Evolutionary conservation across 352 stramenopile genomes (phyloP), one percentile per base, ranked within the genome.

Genomic region (Detonula confervacea): DNA sequence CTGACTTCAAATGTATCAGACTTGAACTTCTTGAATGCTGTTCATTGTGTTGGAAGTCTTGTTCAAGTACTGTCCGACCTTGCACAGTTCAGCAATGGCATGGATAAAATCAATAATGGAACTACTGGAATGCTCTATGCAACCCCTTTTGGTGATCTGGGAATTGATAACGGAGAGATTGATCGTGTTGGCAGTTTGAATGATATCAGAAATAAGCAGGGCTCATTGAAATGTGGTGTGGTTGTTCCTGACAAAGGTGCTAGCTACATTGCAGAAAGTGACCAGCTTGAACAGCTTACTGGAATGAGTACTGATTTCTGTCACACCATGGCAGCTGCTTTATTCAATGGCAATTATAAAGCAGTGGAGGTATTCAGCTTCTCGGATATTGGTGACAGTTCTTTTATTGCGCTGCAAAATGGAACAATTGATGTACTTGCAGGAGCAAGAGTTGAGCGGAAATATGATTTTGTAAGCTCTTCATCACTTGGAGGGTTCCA

Each of bases 41-140:
- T 80, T 11, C 64, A 74, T 20, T 80, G 72, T 47, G 72, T 74
- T 14, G 72, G 72, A 5, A 75, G 68, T 39, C 74, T 71, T 49
- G 46, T 2, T 14, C 42, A 80, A 22, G 0, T 80, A 12, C 27
- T 69, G 24, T 5, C 6, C 35, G 39, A 29, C 20, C 0, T 1
- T 25, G 16, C 0, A 39, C 18, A 44, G n/a, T n/a, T n/a, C 29
- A 7, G 35, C 46, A 8, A 30, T 11, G 29, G 46, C 9, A 69
- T 64, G 24, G 75, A 81, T 35, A 22, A 49, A 20, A 69, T 81
- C 33, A 81, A 81, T 24, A 52, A 75, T 33, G 73, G 62, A 33
- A 72, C 63, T 25, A 75, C 44, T 30, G 69, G 57, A 47, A 81
- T 81, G 73, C 29, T 71, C 27, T 75, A 68, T 65, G 30, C 54